Base-by-base conservation (phyloP, 177 flowering plant genomes). In the Vitis hybrid region DNA sequence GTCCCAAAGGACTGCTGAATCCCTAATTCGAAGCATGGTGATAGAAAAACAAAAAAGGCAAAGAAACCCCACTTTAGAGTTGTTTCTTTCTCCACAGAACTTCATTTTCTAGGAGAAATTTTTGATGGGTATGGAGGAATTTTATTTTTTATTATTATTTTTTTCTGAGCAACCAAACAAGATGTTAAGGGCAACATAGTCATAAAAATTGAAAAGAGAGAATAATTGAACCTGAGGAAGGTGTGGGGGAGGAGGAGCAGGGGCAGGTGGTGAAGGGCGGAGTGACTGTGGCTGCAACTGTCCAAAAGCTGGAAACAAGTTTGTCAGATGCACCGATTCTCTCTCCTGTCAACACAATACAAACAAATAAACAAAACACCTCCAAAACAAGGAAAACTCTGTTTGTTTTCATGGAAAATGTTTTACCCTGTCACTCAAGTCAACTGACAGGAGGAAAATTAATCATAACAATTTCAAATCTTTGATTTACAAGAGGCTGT, bases 281-380 rank as follows among this genome's bases (percentile, higher is more conserved):
- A 75, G 15, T 15, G 74, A 34, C 21, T 72, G 83, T 50, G 59
- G 6, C 59, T 79, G 80, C 64, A 80, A 62, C 13, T 77, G 79
- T 50, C 77, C 79, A 67, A 72, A 78, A 23, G 80, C 56, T 50
- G 83, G 76, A 65, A 77, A 80, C 72, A 80, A 64, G 30, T 54
- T 66, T 59, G 71, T 60, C 77, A 80, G 60, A 57, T 77, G 76
- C 70, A 69, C 59, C 12, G 80, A 64, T 62, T 78, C 77, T 64
- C 79, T 75, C 66, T 72, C 83, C 83, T 80, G 78, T 59, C 30
- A 49, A n/a, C 12, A 26, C 61, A 61, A 52, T 11, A 15, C 8
- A 19, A 15, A 30, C 9, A 50, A 23, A 32, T 50, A 49, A 4
- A 57, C 69, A 18, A 19, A 60, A 67, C 30, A 15, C 52, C 15